These are phyloP conservation scores for Beauveria brongniartii DNA, from an alignment of 2,329 filamentous ascomycete species.

Conservation along the genomic window DNA sequence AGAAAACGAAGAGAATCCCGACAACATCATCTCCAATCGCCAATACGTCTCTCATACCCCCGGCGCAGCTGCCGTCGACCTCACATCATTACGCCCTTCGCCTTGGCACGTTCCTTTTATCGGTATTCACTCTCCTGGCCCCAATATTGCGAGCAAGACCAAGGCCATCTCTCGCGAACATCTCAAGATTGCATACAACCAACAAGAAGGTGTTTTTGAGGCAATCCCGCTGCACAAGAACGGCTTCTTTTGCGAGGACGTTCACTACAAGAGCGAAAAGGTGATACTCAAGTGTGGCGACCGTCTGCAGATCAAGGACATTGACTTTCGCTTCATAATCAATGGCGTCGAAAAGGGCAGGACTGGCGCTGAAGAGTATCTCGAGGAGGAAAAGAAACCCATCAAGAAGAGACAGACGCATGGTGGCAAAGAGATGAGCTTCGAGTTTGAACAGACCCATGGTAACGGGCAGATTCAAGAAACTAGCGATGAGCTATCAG, in stretches of 20 bases:
- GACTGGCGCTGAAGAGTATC: constrained; percentile 46
- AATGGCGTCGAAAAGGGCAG: constrained; percentile 52
- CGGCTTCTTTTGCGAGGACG: constrained; percentile 60
- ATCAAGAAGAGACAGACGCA: constrained; percentile 43
- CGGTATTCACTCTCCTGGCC: constrained; percentile 62
- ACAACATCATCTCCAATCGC: constrained; percentile 46
- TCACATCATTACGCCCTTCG: constrained; percentile 51
- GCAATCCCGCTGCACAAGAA: constrained; percentile 55
- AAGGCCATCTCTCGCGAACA: constrained; percentile 69
- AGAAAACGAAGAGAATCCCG: constrained; percentile 34
- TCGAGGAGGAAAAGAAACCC: constrained; percentile 23
- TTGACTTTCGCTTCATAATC: constrained; percentile 60
- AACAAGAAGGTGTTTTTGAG: constrained; percentile 54
- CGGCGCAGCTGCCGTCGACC: constrained; percentile 50
- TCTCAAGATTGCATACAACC: constrained; percentile 63
- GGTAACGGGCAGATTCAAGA: constrained; percentile 48
- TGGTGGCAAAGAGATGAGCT: constrained; percentile 63
- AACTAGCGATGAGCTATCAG: constrained; percentile 45
- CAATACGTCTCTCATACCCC: constrained; percentile 55
- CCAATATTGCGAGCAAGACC: constrained; percentile 52
- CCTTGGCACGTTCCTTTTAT: constrained; percentile 57
- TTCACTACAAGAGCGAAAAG: constrained; percentile 45
- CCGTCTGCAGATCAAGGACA: constrained; percentile 62
- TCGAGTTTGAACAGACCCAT: constrained; percentile 59
- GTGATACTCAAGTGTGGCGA: constrained; percentile 56